phyloP scores from a whole-genome alignment of 1,284 basidiomycete species.

The Phellinidium pouzarii region DNA sequence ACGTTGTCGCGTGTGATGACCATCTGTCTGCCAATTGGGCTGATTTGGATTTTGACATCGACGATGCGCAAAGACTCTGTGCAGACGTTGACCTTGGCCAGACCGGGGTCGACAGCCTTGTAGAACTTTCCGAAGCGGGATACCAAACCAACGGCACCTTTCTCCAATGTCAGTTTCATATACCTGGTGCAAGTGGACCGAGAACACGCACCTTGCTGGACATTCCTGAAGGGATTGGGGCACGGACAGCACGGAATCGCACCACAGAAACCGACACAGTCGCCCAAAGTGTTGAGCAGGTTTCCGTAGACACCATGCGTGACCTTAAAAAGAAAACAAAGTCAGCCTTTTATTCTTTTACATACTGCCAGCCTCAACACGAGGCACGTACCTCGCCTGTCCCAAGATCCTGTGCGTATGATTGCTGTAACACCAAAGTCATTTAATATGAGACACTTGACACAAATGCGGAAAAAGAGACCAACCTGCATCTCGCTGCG shows the following conservation, averaged over 20 bases:
- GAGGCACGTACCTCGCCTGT: slow-evolving; percentile 41
- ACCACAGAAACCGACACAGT: slow-evolving; percentile 56
- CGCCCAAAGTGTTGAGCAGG: slow-evolving; percentile 63
- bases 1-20: slow-evolving; percentile 89
- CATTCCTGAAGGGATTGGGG: slow-evolving; percentile 74
- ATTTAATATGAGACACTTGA: slow-evolving; percentile 17
- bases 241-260: slow-evolving; percentile 84
- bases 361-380: slow-evolving; percentile 3
- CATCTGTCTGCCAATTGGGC: slow-evolving; percentile 77
- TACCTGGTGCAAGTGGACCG: neutral
- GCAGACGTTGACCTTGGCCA: slow-evolving; percentile 90
- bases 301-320: slow-evolving; percentile 86
- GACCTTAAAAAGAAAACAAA: slow-evolving; percentile 33
- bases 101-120: slow-evolving; percentile 89
- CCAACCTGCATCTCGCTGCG: slow-evolving; percentile 79
- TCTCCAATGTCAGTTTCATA: slow-evolving; percentile 13
- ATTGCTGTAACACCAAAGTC: slow-evolving; percentile 44
- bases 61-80: slow-evolving; percentile 79
- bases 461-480: slow-evolving; percentile 16
- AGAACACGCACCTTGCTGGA: slow-evolving; percentile 58
- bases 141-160: slow-evolving; percentile 85
- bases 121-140: slow-evolving; percentile 92
- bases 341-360: neutral
- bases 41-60: slow-evolving; percentile 93
- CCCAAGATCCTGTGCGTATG: slow-evolving; percentile 85